Evolutionary conservation across 2,329 filamentous ascomycete species (phyloP).

Genomic region (Orbilia brochopaga): DNA sequence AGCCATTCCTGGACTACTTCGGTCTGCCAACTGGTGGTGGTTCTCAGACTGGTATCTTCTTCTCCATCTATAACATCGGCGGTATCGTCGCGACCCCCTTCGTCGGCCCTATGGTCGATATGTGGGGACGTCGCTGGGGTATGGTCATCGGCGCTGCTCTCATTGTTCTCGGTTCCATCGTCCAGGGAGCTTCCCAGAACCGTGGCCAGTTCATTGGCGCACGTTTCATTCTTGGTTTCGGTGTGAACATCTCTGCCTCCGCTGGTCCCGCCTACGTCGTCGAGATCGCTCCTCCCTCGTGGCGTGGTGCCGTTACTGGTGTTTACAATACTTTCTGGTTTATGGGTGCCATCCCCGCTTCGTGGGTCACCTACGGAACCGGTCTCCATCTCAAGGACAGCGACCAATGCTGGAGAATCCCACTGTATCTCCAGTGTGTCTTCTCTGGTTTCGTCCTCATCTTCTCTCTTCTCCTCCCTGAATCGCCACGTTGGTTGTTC

Average conservation of each 20-base stretch:
- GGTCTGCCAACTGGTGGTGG: constrained; percentile 60
- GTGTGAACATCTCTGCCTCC: constrained; percentile 61
- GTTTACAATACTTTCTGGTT: constrained; percentile 62
- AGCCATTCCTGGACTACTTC: constrained; percentile 59
- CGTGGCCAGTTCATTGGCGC: constrained; percentile 63
- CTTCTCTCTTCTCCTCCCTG: constrained; percentile 58
- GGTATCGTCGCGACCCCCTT: constrained; percentile 62
- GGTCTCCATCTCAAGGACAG: constrained; percentile 59
- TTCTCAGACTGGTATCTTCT: constrained; percentile 62
- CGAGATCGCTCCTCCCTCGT: constrained; percentile 62
- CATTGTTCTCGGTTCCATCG: constrained; percentile 61
- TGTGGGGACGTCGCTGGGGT: constrained; percentile 61
- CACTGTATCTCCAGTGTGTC: constrained; percentile 62
- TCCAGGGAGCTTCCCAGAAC: constrained; percentile 60
- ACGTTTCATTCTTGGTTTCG: constrained; percentile 69
- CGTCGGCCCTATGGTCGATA: constrained; percentile 62
- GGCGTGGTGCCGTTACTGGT: constrained; percentile 62
- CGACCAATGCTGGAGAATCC: constrained; percentile 62
- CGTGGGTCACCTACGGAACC: constrained; percentile 62
- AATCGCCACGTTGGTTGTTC: constrained; percentile 59
- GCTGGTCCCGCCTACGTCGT: constrained; percentile 61
- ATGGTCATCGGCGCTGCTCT: constrained; percentile 61
- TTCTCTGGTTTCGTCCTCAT: constrained; percentile 62
- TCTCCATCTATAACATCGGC: constrained; percentile 64
- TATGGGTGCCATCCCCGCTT: constrained; percentile 60